Conservation (phyloP, 805 yeast genomes). For the Cyberlindnera euphorbiae region DNA sequence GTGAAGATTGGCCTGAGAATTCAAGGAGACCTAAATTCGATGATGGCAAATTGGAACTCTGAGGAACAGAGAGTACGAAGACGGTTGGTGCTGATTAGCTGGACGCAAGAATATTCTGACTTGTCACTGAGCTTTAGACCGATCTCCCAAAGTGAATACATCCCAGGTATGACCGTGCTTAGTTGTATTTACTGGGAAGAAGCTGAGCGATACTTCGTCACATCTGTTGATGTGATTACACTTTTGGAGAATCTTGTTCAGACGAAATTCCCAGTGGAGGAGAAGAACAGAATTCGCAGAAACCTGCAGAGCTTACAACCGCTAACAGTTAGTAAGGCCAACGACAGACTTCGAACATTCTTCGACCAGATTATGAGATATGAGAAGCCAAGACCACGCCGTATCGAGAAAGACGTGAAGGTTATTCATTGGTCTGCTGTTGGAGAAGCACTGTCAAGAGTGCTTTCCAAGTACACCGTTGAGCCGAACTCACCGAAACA, state of each 20-base stretch:
- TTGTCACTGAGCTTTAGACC: conserved; percentile 36
- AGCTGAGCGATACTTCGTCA: conserved; percentile 44
- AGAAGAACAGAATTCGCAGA: conserved; percentile 64
- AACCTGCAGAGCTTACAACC: conserved; percentile 64
- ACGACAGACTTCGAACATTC: conserved; percentile 32
- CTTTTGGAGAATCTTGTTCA: conserved; percentile 52
- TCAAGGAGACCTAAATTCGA: conserved; percentile 16
- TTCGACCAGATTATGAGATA: conserved; percentile 53
- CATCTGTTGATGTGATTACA: conserved; percentile 59
- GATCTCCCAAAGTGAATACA: conserved; percentile 32
- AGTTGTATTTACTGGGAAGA: conserved; percentile 59
- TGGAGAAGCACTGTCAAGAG: conserved; percentile 49
- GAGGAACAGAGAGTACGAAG: conserved; percentile 39
- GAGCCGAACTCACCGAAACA: conserved; percentile 13
- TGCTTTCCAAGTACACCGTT: conserved; percentile 48
- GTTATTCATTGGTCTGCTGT: conserved; percentile 57
- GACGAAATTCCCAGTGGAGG: conserved; percentile 56
- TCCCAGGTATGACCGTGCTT: conserved; percentile 40
- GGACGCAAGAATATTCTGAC: conserved; percentile 31
- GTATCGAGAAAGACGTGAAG: conserved; percentile 66
- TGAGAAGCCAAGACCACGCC: conserved; percentile 60
- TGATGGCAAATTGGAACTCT: conserved; percentile 43
- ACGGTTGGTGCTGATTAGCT: conserved; percentile 44
- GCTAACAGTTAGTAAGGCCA: conserved; percentile 48
- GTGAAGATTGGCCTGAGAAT: conserved; percentile 18